phyloP scores from a whole-genome alignment of 805 yeast species.

The Metschnikowia drakensbergensis region DNA sequence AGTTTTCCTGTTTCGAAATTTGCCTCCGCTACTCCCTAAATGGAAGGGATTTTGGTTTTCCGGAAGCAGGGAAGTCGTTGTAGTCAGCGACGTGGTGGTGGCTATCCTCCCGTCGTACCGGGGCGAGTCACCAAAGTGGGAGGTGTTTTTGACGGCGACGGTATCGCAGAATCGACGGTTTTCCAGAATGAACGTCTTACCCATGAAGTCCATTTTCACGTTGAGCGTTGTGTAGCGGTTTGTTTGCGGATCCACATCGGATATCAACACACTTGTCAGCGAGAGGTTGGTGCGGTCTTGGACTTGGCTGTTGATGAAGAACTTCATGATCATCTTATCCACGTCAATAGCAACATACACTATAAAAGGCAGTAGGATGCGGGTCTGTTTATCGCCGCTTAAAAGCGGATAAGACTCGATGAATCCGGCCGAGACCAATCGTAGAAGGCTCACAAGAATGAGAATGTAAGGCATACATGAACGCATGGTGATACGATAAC shows the following conservation, averaged over 20 bases:
- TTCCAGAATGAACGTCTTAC: conserved; percentile 37
- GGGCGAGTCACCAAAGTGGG: conserved; percentile 24
- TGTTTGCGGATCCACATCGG: conserved; percentile 43
- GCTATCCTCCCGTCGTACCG: conserved; percentile 15
- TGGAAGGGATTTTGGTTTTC: conserved; percentile 5
- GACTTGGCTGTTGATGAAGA: conserved; percentile 34
- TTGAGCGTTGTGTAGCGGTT: conserved; percentile 49
- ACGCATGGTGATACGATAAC: neutral
- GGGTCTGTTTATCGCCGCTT: neutral
- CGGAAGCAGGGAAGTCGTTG: conserved; percentile 4
- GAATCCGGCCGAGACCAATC: conserved; percentile 19
- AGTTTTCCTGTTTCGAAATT: neutral
- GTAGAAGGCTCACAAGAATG: conserved; percentile 10
- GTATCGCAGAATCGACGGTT: conserved; percentile 43
- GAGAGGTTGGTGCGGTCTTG: conserved; percentile 4
- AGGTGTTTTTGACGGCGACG: conserved; percentile 35
- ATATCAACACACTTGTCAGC: conserved; percentile 21
- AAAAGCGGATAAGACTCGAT: conserved; percentile 22
- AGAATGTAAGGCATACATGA: conserved; percentile 4
- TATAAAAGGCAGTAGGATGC: conserved; percentile 21
- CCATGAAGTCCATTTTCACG: conserved; percentile 42
- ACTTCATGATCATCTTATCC: conserved; percentile 26
- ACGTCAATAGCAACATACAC: conserved; percentile 36
- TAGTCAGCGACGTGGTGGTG: neutral
- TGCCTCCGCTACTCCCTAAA: neutral